phyloP scores from a whole-genome alignment of 2,329 filamentous ascomycete genomes.

The Colletotrichum ledebouriae region DNA sequence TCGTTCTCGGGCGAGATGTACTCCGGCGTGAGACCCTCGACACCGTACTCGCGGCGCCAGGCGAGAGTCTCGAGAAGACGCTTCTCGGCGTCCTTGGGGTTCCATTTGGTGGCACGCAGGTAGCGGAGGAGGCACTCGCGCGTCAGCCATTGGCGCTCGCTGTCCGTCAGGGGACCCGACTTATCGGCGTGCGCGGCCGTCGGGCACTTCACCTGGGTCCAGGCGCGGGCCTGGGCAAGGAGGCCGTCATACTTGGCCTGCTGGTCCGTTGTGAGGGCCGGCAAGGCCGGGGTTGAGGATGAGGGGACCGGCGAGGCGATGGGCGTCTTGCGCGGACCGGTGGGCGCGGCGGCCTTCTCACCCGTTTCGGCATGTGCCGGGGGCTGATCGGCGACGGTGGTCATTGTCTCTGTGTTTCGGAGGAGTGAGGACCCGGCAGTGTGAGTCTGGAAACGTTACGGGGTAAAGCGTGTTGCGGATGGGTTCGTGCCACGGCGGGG shows the following conservation, averaged over 20 bases:
- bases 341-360: slow-evolving; percentile 11
- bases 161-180: slow-evolving; percentile 77
- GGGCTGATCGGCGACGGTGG: slow-evolving; percentile 38
- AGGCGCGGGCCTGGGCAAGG: slow-evolving; percentile 76
- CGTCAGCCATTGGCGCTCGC: slow-evolving; percentile 90
- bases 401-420: slow-evolving; percentile 19
- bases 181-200: slow-evolving; percentile 66
- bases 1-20: slow-evolving; percentile 95
- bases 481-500: neutral
- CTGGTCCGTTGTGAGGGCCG: slow-evolving; percentile 80
- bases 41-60: slow-evolving; percentile 92
- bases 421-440: neutral
- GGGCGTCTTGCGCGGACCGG: slow-evolving; percentile 62
- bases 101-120: slow-evolving; percentile 94
- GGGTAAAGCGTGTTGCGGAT: neutral
- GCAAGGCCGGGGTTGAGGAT: slow-evolving; percentile 68
- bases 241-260: slow-evolving; percentile 84
- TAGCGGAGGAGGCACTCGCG: slow-evolving; percentile 93
- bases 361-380: slow-evolving; percentile 22
- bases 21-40: slow-evolving; percentile 83
- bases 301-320: slow-evolving; percentile 69
- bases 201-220: slow-evolving; percentile 73
- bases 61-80: slow-evolving; percentile 84
- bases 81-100: slow-evolving; percentile 78
- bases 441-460: neutral